Evolutionary conservation across 768 basidiomycete genomes (phyloP).

Genomic region (Psilocybe subaeruginosa): DNA sequence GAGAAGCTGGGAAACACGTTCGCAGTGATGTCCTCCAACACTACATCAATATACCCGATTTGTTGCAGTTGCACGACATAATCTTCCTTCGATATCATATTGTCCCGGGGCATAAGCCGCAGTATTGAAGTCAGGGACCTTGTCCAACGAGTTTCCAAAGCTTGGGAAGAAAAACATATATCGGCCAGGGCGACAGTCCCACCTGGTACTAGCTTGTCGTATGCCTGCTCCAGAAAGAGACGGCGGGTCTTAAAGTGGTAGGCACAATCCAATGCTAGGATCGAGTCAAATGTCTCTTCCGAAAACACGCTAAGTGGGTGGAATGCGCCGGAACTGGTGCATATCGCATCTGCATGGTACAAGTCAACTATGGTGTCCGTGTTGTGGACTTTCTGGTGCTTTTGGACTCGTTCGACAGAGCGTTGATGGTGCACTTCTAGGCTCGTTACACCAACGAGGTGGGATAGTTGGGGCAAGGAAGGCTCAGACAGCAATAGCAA

Average conservation of each 20-base stretch:
- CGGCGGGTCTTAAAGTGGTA: slow-evolving; percentile 65
- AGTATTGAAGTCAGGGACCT: slow-evolving; percentile 34
- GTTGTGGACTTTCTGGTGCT: slow-evolving; percentile 22
- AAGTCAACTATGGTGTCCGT: slow-evolving; percentile 38
- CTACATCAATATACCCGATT: slow-evolving; percentile 56
- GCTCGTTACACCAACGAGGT: slow-evolving; percentile 61
- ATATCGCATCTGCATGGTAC: slow-evolving; percentile 56
- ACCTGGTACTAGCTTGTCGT: slow-evolving; percentile 45
- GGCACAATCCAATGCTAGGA: slow-evolving; percentile 69
- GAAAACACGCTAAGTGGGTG: slow-evolving; percentile 51
- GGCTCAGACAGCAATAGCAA: slow-evolving; percentile 53
- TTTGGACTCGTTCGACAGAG: slow-evolving; percentile 42
- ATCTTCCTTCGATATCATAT: slow-evolving; percentile 46
- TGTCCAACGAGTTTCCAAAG: slow-evolving; percentile 26
- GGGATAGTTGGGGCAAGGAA: slow-evolving; percentile 46
- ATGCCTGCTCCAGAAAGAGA: slow-evolving; percentile 54
- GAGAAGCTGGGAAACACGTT: slow-evolving; percentile 64
- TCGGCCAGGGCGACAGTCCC: slow-evolving; percentile 65
- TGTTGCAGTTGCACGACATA: slow-evolving; percentile 47
- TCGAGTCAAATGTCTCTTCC: slow-evolving; percentile 40
- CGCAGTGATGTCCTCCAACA: slow-evolving; percentile 57
- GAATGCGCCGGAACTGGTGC: slow-evolving; percentile 17
- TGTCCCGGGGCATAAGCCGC: slow-evolving; percentile 48
- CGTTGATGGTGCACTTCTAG: slow-evolving; percentile 50
- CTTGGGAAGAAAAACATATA: slow-evolving; percentile 48